phyloP scores from a whole-genome alignment of 129 eudicot genomes.

The Heracleum sosnowskyi region DNA sequence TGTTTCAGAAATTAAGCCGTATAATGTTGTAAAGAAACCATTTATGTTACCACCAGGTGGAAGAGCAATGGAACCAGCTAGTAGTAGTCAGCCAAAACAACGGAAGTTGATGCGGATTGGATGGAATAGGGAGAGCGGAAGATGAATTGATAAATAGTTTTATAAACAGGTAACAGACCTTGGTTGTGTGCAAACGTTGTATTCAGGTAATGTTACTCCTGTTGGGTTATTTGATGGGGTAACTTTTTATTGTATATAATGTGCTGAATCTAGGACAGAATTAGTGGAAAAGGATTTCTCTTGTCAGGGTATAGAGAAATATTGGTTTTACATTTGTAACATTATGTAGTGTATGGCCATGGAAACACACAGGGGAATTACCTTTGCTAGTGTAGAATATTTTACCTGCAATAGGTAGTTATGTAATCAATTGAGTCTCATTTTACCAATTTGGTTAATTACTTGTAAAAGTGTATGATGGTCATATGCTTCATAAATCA shows the following conservation, averaged over 20 bases:
- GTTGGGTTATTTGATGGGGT: slow-evolving; percentile 17
- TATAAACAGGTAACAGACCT: slow-evolving; percentile 10
- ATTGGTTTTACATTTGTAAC: slow-evolving; percentile 26
- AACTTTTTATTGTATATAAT: slow-evolving; percentile 40
- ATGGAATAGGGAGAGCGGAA: slow-evolving; percentile 29
- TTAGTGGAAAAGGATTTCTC: neutral
- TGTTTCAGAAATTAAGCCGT: slow-evolving; percentile 22
- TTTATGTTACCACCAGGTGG: slow-evolving; percentile 34
- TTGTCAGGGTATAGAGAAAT: neutral
- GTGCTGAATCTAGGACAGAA: slow-evolving; percentile 9
- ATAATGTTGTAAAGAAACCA: slow-evolving; percentile 42
- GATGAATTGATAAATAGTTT: slow-evolving; percentile 22
- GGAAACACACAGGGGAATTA: slow-evolving; percentile 6
- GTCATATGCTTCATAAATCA: neutral
- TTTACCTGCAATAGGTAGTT: neutral
- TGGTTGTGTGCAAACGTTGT: slow-evolving; percentile 13
- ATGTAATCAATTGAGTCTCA: neutral
- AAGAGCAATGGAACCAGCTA: slow-evolving; percentile 35
- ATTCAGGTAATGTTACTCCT: neutral
- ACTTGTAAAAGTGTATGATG: neutral
- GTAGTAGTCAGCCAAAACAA: slow-evolving; percentile 36
- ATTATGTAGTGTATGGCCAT: slow-evolving; percentile 24
- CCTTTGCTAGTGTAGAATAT: slow-evolving; percentile 30
- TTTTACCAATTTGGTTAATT: neutral
- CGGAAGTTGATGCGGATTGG: slow-evolving; percentile 55